Evolutionary conservation across 495 filamentous ascomycete genomes (phyloP).

Genomic region (Talaromyces nanjingensis): DNA sequence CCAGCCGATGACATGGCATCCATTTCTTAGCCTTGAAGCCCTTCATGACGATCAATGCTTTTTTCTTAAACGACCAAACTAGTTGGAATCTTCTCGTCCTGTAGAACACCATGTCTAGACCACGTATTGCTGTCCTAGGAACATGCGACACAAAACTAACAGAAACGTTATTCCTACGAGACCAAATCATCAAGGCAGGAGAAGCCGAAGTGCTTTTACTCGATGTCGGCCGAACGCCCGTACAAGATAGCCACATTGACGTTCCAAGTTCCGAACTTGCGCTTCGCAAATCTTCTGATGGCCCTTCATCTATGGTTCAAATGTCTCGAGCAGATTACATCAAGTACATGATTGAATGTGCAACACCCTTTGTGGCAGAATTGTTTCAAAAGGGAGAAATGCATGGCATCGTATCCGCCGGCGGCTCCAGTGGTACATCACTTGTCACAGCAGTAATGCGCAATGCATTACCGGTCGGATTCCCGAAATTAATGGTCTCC

Average conservation of each 20-base stretch:
- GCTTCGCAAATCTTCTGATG: slow-evolving; percentile 10
- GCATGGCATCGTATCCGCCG: slow-evolving; percentile 49
- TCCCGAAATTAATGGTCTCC: slow-evolving; percentile 64
- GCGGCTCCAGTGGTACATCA: slow-evolving; percentile 52
- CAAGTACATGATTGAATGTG: slow-evolving; percentile 37
- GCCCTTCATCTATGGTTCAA: slow-evolving; percentile 9
- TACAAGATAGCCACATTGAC: slow-evolving; percentile 36
- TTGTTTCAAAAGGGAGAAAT: slow-evolving; percentile 30
- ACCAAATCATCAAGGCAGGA: slow-evolving; percentile 30
- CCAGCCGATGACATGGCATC: not conserved
- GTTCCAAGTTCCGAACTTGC: slow-evolving; percentile 35
- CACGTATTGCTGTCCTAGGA: slow-evolving; percentile 52
- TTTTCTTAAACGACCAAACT: not conserved
- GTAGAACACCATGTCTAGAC: slow-evolving; percentile 10
- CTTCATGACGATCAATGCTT: not conserved
- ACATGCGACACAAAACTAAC: slow-evolving; percentile 63
- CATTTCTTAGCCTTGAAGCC: not conserved
- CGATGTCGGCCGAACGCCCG: slow-evolving; percentile 45
- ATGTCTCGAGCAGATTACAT: slow-evolving; percentile 46
- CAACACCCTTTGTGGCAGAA: slow-evolving; percentile 23
- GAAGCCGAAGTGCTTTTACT: slow-evolving; percentile 39
- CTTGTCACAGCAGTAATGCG: slow-evolving; percentile 53
- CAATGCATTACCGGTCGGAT: slow-evolving; percentile 48
- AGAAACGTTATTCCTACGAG: slow-evolving; percentile 51
- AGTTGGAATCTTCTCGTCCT: not conserved